Evolutionary conservation across 108 stramenopile species (phyloP).

Genomic region (Nitzschia inconspicua): DNA sequence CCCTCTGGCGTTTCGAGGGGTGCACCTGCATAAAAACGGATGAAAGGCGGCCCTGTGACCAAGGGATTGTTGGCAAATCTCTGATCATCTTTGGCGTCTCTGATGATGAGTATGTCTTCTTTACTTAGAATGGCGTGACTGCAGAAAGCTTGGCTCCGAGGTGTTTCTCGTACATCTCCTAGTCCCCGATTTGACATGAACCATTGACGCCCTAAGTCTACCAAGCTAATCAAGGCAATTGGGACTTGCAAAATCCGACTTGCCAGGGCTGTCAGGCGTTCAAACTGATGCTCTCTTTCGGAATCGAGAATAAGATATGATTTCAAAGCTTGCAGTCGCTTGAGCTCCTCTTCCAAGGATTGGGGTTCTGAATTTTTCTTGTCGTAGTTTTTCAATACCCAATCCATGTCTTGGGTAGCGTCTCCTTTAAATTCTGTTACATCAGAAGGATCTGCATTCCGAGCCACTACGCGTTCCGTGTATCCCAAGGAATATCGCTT

Average conservation of each 20-base stretch:
- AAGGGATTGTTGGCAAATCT: constrained; percentile 70
- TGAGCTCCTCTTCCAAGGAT: constrained; percentile 52
- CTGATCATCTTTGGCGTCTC: constrained; percentile 62
- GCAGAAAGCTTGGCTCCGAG: constrained; percentile 78
- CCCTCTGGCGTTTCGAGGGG: constrained; percentile 74
- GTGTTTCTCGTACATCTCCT: constrained; percentile 70
- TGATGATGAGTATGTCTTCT: constrained; percentile 57
- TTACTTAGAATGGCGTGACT: constrained; percentile 62
- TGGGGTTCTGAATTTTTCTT: constrained; percentile 24
- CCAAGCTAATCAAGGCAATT: constrained; percentile 64
- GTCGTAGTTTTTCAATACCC: constrained; percentile 27
- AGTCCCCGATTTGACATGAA: constrained; percentile 75
- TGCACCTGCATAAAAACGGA: constrained; percentile 85
- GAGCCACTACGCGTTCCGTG: too few species aligned
- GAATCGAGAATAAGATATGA: constrained; percentile 71
- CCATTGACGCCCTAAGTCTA: constrained; percentile 76
- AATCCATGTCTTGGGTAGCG: too few species aligned
- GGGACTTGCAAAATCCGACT: constrained; percentile 61
- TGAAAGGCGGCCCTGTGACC: constrained; percentile 69
- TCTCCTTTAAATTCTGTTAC: too few species aligned
- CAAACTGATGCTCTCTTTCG: constrained; percentile 46
- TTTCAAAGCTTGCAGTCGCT: constrained; percentile 55
- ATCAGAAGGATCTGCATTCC: too few species aligned
- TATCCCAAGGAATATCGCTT: too few species aligned
- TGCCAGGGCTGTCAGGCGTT: constrained; percentile 30